A percentile compares a stretch with the other conserved stretches of the same genome.
Conservation (phyloP, 192 early-diverging fungal genomes). For the Backusella tarrabulga region DNA sequence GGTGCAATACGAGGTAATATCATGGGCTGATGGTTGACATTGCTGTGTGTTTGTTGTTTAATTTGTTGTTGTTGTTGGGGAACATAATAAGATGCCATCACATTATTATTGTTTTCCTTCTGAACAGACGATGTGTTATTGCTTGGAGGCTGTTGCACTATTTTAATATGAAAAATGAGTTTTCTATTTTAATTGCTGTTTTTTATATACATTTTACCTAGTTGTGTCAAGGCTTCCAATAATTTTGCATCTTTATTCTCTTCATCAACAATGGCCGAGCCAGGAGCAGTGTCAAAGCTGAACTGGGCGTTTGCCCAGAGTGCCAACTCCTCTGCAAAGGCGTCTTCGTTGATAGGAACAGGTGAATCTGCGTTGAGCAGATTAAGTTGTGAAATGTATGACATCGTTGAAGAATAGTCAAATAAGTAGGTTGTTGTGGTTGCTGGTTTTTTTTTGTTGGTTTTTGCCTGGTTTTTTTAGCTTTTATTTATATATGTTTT, state of each 20-base stretch:
- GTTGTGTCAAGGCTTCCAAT: background rate
- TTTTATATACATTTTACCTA: background rate
- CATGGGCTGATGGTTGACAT: background rate
- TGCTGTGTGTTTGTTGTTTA: background rate
- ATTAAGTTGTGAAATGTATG: slow-evolving; percentile 26
- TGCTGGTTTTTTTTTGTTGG: background rate
- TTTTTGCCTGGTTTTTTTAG: background rate
- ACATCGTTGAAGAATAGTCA: slow-evolving; percentile 26
- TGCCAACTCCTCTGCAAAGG: slow-evolving; percentile 63
- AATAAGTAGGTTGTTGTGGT: background rate
- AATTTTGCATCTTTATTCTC: slow-evolving; percentile 22
- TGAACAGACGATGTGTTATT: background rate
- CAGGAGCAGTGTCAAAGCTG: slow-evolving; percentile 58
- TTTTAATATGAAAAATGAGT: background rate
- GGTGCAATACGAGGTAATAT: slow-evolving; percentile 28
- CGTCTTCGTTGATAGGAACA: slow-evolving; percentile 52
- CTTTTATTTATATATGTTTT: background rate
- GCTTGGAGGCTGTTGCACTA: slow-evolving; percentile 1
- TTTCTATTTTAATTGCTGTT: background rate
- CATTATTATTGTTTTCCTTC: slow-evolving; percentile 2
- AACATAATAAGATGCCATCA: background rate
- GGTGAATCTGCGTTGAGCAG: slow-evolving; percentile 30
- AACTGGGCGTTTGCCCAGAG: slow-evolving; percentile 78
- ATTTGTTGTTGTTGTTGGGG: background rate
- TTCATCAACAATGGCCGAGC: slow-evolving; percentile 41